Evolutionary conservation across 73 alveolate species (phyloP).

Genomic region (Durusdinium trenchii): DNA sequence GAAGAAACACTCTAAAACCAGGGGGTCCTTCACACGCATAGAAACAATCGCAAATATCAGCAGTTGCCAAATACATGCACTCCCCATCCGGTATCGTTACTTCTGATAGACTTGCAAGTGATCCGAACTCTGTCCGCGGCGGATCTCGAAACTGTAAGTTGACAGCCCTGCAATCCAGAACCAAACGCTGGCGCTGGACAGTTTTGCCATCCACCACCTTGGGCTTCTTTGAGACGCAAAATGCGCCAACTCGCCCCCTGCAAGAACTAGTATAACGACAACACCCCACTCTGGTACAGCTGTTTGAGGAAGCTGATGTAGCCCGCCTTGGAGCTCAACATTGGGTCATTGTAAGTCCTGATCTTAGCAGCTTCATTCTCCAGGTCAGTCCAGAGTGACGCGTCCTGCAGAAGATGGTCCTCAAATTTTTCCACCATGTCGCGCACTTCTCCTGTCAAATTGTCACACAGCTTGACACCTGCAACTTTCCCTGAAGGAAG

Average conservation of each 20-base stretch:
- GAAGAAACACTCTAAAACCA: neutral
- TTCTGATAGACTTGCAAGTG: neutral
- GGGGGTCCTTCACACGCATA: neutral
- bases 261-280: neutral
- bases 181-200: neutral
- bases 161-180: neutral
- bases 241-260: constrained; percentile 43
- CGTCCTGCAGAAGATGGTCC: neutral
- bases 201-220: neutral
- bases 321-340: neutral
- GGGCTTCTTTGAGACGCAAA: neutral
- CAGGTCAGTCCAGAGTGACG: constrained; percentile 3
- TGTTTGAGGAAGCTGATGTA: neutral
- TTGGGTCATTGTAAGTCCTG: neutral
- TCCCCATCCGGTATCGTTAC: neutral
- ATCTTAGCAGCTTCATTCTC: neutral
- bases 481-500: constrained; percentile 35
- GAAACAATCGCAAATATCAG: constrained; percentile 35
- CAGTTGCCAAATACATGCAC: neutral
- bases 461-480: neutral
- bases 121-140: neutral
- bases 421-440: constrained; percentile 12
- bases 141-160: neutral
- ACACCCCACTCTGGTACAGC: neutral
- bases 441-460: neutral